phyloP scores from a whole-genome alignment of 192 early-diverging fungal genomes.

The Coemansia sp. region DNA sequence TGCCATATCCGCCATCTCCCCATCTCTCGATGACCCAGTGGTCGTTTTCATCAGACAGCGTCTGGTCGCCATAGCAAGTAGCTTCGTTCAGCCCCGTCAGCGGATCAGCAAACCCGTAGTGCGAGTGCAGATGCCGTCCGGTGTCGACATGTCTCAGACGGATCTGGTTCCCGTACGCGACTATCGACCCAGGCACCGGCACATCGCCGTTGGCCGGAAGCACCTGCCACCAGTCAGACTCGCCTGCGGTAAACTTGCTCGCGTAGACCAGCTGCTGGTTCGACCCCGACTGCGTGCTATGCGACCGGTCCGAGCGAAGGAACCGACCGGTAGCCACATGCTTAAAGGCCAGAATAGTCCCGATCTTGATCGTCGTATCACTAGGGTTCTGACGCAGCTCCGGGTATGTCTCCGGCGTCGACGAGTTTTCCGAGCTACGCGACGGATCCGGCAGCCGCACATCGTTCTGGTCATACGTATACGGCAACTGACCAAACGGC shows the following conservation, averaged over 20 bases:
- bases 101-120: slow-evolving; percentile 45
- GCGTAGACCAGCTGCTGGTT: slow-evolving; percentile 58
- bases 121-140: slow-evolving; percentile 57
- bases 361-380: slow-evolving; percentile 35
- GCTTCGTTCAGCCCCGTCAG: slow-evolving; percentile 57
- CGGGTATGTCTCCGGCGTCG: slow-evolving; percentile 40
- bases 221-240: slow-evolving; percentile 56
- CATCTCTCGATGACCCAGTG: slow-evolving; percentile 57
- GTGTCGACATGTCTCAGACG: slow-evolving; percentile 56
- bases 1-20: slow-evolving; percentile 43
- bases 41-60: slow-evolving; percentile 56
- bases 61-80: slow-evolving; percentile 54
- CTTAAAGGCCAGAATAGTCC: slow-evolving; percentile 35
- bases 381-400: slow-evolving; percentile 36
- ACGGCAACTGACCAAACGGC: slow-evolving; percentile 30
- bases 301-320: slow-evolving; percentile 29
- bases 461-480: slow-evolving; percentile 33
- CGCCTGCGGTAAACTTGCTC: slow-evolving; percentile 36
- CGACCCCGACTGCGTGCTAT: slow-evolving; percentile 50
- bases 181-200: slow-evolving; percentile 40
- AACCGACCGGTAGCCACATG: slow-evolving; percentile 46
- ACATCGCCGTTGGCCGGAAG: slow-evolving; percentile 50
- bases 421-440: slow-evolving; percentile 40
- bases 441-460: slow-evolving; percentile 32
- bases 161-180: slow-evolving; percentile 51